Conservation (phyloP, 148 eudicot genomes). For the Arbutus unedo region DNA sequence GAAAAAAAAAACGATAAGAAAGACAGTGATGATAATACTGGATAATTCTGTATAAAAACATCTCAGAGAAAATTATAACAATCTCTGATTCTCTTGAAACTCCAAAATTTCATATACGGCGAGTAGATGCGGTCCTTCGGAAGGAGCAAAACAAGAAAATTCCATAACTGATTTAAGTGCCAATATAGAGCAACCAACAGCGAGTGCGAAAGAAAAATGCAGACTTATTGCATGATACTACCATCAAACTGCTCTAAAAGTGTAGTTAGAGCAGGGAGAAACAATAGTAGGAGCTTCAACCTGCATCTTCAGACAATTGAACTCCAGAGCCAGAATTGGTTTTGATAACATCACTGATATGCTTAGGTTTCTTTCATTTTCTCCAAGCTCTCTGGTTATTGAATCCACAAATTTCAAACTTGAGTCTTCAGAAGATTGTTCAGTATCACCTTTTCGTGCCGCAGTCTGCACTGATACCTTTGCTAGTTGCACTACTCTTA, state of each 20-base stretch:
- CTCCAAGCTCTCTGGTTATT: conserved; percentile 18
- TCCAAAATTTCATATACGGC: too few relatives aligned
- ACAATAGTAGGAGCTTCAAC: conserved; percentile 67
- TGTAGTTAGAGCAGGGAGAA: conserved; percentile 23
- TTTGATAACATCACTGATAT: conserved; percentile 72
- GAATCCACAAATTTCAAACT: conserved; percentile 18
- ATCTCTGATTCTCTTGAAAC: neutral
- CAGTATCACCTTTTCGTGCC: conserved; percentile 17
- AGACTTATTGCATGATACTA: neutral
- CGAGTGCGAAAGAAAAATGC: neutral
- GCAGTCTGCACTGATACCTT: conserved; percentile 38
- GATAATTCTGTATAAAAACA: too few relatives aligned
- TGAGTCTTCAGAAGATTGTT: conserved; percentile 19
- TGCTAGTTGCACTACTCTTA: conserved; percentile 57
- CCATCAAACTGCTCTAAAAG: conserved; percentile 1
- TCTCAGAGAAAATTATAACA: too few relatives aligned
- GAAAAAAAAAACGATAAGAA: too few relatives aligned
- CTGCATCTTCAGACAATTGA: conserved; percentile 64
- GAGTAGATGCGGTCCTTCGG: neutral
- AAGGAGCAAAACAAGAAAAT: neutral
- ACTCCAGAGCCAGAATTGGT: conserved; percentile 79
- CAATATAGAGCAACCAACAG: conserved; percentile 3
- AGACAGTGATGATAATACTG: too few relatives aligned
- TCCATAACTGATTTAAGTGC: neutral
- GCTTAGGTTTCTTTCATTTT: conserved; percentile 44